Evolutionary conservation across 352 stramenopile species (phyloP).

Genomic region (Globisporangium carolinianum): DNA sequence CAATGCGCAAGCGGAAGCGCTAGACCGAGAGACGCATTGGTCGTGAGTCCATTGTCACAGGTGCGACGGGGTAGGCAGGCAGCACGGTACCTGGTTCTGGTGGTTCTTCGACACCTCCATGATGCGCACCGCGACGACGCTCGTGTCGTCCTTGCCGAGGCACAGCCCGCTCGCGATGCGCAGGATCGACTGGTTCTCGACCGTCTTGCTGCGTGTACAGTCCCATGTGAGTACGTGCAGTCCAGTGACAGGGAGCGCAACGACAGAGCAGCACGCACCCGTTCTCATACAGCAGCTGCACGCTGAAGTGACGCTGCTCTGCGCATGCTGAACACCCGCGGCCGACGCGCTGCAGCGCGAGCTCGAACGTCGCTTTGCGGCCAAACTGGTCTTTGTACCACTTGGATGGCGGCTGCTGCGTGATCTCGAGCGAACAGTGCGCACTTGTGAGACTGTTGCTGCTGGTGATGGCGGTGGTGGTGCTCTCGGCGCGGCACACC

Average conservation of each 20-base stretch:
- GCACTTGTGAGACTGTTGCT: neutral
- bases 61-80: too few relatives aligned
- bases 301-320: constrained; percentile 43
- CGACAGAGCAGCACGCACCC: constrained; percentile 14
- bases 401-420: constrained; percentile 45
- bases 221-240: constrained; percentile 1
- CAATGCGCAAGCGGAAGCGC: constrained; percentile 55
- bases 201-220: constrained; percentile 30
- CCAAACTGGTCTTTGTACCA: constrained; percentile 83
- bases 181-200: constrained; percentile 75
- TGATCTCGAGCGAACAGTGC: constrained; percentile 38
- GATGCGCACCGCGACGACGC: constrained; percentile 52
- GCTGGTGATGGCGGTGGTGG: constrained; percentile 7
- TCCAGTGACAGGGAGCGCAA: neutral
- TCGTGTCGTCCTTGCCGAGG: constrained; percentile 47
- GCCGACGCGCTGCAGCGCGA: constrained; percentile 28
- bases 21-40: constrained; percentile 5
- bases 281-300: constrained; percentile 70
- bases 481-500: constrained; percentile 5
- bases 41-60: too few relatives aligned
- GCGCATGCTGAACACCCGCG: constrained; percentile 32
- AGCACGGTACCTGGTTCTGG: constrained; percentile 51
- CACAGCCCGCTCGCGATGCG: constrained; percentile 53
- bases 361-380: constrained; percentile 63
- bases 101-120: constrained; percentile 83